Conservation (phyloP, 129 eudicot species). For the Flaveria robusta region DNA sequence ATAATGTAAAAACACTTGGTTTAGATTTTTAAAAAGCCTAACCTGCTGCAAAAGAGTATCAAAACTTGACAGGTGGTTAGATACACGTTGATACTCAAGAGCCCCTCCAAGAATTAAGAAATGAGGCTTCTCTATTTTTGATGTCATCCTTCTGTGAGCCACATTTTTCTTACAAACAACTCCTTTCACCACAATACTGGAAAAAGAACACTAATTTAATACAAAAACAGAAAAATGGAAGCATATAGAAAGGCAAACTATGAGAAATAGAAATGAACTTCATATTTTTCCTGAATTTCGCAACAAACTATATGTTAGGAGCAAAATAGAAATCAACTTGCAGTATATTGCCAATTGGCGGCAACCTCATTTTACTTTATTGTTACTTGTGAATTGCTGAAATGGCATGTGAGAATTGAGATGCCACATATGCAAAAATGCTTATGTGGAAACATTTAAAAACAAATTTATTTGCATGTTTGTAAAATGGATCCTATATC, state of each 20-base stretch:
- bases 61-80: conserved; percentile 87
- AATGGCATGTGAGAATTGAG: neutral
- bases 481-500: neutral
- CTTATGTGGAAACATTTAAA: neutral
- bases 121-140: conserved; percentile 82
- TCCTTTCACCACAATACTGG: conserved; percentile 79
- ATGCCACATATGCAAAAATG: neutral
- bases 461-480: neutral
- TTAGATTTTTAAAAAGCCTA: conserved; percentile 3
- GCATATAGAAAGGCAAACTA: neutral
- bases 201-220: conserved; percentile 22
- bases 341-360: neutral
- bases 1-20: neutral
- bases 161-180: conserved; percentile 98
- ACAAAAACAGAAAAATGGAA: conserved; percentile 19
- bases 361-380: neutral
- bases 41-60: conserved; percentile 99
- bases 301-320: neutral
- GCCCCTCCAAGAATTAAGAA: conserved; percentile 93
- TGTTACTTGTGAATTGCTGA: neutral
- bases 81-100: conserved; percentile 94
- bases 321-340: neutral
- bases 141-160: conserved; percentile 92
- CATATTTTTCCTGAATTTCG: neutral
- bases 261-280: neutral